Evolutionary conservation across 2,329 filamentous ascomycete genomes (phyloP).

Genomic region (Ploettnerulaceae sp.): DNA sequence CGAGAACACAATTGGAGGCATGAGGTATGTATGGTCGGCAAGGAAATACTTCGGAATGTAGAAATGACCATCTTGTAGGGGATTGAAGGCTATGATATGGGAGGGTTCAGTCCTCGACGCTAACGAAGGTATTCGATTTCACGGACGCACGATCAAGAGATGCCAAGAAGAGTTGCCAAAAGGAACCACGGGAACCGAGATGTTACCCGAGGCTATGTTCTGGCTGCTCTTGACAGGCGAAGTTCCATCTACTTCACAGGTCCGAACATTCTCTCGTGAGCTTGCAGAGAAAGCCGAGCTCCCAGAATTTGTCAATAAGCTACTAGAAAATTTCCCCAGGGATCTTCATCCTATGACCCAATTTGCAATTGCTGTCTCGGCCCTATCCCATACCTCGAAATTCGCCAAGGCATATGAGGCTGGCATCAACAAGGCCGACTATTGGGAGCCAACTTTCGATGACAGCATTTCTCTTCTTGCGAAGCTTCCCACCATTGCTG

Average conservation of each 20-base stretch:
- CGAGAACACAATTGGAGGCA: constrained; percentile 89
- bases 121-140: constrained; percentile 96
- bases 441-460: constrained; percentile 98
- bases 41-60: not conserved
- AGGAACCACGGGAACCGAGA: constrained; percentile 86
- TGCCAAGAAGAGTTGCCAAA: constrained; percentile 93
- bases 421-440: constrained; percentile 90
- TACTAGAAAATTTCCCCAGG: constrained; percentile 84
- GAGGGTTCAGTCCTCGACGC: constrained; percentile 95
- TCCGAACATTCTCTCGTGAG: constrained; percentile 77
- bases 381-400: constrained; percentile 90
- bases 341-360: constrained; percentile 98
- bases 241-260: constrained; percentile 77
- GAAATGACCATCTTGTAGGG: constrained; percentile 41
- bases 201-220: constrained; percentile 99
- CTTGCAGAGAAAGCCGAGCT: constrained; percentile 81
- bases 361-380: constrained; percentile 89
- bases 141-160: constrained; percentile 96
- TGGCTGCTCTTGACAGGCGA: constrained; percentile 94
- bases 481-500: constrained; percentile 93
- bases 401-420: constrained; percentile 92
- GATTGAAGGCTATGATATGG: constrained; percentile 97
- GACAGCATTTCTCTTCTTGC: constrained; percentile 90
- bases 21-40: constrained; percentile 60
- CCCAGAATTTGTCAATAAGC: constrained; percentile 75